Evolutionary conservation across 257 asterid genomes (phyloP).

Genomic region (Parsonsia alboflavescens): DNA sequence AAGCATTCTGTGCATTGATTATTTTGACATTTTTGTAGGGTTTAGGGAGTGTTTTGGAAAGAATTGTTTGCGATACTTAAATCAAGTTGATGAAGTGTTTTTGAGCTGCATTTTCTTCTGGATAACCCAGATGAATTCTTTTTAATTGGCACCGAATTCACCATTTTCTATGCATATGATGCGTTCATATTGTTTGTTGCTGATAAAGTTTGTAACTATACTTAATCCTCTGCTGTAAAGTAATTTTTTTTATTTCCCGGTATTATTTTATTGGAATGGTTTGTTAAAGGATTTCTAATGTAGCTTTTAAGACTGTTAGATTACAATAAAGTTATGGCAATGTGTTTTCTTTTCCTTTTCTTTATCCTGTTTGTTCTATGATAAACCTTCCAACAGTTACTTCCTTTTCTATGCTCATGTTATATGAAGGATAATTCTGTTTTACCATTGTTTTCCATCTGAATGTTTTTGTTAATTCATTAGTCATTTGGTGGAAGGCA

Average conservation of each 20-base stretch:
- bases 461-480: background rate
- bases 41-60: background rate
- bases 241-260: background rate
- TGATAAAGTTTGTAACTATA: background rate
- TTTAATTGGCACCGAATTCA: background rate
- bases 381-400: background rate
- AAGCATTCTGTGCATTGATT: background rate
- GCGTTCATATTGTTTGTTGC: background rate
- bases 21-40: background rate
- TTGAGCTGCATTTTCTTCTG: background rate
- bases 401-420: background rate
- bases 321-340: background rate
- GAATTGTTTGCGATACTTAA: background rate
- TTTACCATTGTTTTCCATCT: background rate
- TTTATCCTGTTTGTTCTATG: background rate
- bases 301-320: background rate
- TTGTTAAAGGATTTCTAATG: background rate
- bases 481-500: background rate
- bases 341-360: background rate
- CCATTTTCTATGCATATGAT: background rate
- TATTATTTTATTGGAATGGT: background rate
- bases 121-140: background rate
- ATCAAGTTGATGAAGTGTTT: background rate
- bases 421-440: background rate
- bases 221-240: background rate